Conservation (phyloP, 2,329 filamentous ascomycete species). For the Aspergillus brasiliensis region DNA sequence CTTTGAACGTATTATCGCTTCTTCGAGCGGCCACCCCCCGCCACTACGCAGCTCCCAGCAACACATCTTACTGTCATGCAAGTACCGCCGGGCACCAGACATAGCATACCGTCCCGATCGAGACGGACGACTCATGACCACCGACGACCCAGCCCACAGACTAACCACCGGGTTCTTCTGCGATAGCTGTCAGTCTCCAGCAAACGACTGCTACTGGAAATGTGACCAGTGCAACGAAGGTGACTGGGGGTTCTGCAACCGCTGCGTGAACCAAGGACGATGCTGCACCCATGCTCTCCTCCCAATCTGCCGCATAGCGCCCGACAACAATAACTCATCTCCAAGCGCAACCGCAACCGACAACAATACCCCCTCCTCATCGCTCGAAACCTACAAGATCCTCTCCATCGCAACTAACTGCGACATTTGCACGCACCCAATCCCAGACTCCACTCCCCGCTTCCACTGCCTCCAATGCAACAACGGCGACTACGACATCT, state of each 20-base stretch:
- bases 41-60: constrained; percentile 45
- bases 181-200: constrained; percentile 69
- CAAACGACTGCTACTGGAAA: constrained; percentile 87
- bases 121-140: constrained; percentile 57
- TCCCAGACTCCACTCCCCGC: constrained; percentile 68
- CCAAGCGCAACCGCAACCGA: constrained; percentile 29
- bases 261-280: constrained; percentile 78
- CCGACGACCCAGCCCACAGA: constrained; percentile 67
- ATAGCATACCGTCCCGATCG: constrained; percentile 29
- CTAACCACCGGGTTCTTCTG: constrained; percentile 85
- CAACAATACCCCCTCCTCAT: constrained; percentile 20
- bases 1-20: constrained; percentile 60
- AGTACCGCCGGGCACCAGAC: constrained; percentile 35
- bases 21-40: constrained; percentile 23
- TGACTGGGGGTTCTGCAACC: constrained; percentile 92
- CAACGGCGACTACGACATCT: constrained; percentile 85
- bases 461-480: constrained; percentile 81
- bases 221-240: constrained; percentile 86
- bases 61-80: constrained; percentile 52
- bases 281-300: constrained; percentile 81
- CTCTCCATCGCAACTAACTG: constrained; percentile 75
- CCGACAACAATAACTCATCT: constrained; percentile 22
- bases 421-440: constrained; percentile 73
- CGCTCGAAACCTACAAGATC: constrained; percentile 61
- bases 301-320: constrained; percentile 66